Evolutionary conservation across 2,329 filamentous ascomycete species (phyloP).

Genomic region (Emericellopsis cladophorae): DNA sequence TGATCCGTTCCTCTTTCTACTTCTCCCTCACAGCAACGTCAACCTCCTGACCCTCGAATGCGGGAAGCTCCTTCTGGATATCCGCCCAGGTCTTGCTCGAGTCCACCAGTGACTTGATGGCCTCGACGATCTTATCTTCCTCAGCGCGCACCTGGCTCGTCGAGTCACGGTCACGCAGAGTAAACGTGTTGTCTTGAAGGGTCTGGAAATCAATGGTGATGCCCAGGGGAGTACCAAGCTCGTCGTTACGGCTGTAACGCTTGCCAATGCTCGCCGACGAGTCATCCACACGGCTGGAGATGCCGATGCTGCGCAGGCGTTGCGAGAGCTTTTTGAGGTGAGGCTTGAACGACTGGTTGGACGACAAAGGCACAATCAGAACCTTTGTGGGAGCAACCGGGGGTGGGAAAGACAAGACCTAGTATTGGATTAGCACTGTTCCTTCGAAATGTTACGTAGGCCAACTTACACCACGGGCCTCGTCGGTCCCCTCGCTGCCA

Average conservation of each 20-base stretch:
- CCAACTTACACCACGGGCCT: slow-evolving; percentile 69
- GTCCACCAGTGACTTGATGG: slow-evolving; percentile 45
- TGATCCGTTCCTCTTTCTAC: neutral
- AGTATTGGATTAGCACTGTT: slow-evolving; percentile 3
- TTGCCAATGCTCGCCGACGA: slow-evolving; percentile 89
- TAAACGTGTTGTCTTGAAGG: slow-evolving; percentile 74
- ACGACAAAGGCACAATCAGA: slow-evolving; percentile 78
- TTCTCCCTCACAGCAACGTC: slow-evolving; percentile 25
- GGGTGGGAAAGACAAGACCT: slow-evolving; percentile 41
- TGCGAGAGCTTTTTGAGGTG: slow-evolving; percentile 59
- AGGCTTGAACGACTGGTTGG: slow-evolving; percentile 70
- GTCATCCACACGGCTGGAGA: slow-evolving; percentile 81
- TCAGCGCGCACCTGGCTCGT: slow-evolving; percentile 82
- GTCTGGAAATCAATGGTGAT: slow-evolving; percentile 96
- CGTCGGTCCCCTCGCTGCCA: slow-evolving; percentile 43
- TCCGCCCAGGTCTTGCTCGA: slow-evolving; percentile 50
- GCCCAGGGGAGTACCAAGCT: slow-evolving; percentile 86
- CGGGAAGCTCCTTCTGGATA: slow-evolving; percentile 64
- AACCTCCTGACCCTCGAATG: slow-evolving; percentile 67
- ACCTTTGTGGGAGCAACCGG: slow-evolving; percentile 90
- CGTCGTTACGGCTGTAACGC: slow-evolving; percentile 88
- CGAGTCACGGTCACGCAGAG: slow-evolving; percentile 79
- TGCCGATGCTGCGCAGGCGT: slow-evolving; percentile 60
- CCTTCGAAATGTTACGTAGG: neutral
- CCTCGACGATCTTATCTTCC: slow-evolving; percentile 66